Evolutionary conservation across 306 rosid genomes (phyloP).

Genomic region (Alnus rubra): DNA sequence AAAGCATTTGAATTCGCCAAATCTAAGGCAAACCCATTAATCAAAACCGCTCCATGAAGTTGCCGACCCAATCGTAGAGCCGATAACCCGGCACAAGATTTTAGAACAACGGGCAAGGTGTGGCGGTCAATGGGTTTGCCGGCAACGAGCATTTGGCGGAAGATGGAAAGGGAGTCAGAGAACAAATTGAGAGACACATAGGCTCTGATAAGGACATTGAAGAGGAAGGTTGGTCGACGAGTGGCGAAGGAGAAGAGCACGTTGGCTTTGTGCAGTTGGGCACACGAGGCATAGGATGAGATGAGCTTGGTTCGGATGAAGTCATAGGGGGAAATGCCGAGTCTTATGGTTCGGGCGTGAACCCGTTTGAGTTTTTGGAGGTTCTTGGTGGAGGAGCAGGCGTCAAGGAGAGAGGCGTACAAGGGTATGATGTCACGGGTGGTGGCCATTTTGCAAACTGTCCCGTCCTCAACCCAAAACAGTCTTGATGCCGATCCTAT

Average conservation of each 20-base stretch:
- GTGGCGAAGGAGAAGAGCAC: conserved; percentile 54
- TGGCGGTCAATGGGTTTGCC: conserved; percentile 44
- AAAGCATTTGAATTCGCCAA: conserved; percentile 59
- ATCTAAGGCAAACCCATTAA: conserved; percentile 53
- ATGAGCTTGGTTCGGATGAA: conserved; percentile 64
- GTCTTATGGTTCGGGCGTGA: conserved; percentile 45
- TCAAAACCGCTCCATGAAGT: conserved; percentile 56
- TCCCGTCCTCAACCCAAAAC: not conserved
- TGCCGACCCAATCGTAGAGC: conserved; percentile 50
- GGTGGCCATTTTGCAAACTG: conserved; percentile 15
- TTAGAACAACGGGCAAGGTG: conserved; percentile 59
- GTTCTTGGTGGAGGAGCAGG: conserved; percentile 41
- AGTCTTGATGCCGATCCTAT: too few species aligned
- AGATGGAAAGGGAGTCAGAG: conserved; percentile 51
- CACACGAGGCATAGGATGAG: conserved; percentile 57
- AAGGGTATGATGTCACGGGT: conserved; percentile 31
- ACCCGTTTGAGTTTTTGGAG: conserved; percentile 43
- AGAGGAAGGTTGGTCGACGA: conserved; percentile 67
- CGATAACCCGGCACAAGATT: conserved; percentile 55
- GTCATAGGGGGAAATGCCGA: conserved; percentile 44
- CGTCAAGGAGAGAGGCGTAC: conserved; percentile 48
- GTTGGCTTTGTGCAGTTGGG: conserved; percentile 49
- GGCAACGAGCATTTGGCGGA: conserved; percentile 40
- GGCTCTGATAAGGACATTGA: conserved; percentile 65
- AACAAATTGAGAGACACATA: conserved; percentile 47